Conservation (phyloP, 225 moss, liverwort and hornwort species). For the Polytrichum commune region DNA sequence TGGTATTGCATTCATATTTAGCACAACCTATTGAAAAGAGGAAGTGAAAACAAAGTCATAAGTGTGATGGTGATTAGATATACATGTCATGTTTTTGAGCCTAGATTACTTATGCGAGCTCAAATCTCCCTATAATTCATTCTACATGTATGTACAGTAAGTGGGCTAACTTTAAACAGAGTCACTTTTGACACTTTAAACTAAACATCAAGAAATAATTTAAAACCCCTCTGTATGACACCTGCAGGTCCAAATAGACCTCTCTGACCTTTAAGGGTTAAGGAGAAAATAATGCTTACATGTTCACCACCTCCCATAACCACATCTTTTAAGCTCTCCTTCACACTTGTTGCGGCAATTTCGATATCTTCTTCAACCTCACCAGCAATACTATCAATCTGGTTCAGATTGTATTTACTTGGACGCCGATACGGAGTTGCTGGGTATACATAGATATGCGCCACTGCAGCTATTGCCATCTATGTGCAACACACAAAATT, state of each 20-base stretch:
- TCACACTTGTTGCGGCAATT: conserved; percentile 61
- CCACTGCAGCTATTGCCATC: conserved; percentile 94
- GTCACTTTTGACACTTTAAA: too few species aligned
- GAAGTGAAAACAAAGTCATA: background rate
- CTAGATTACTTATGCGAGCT: too few species aligned
- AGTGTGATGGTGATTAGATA: background rate
- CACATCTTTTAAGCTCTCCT: conserved; percentile 82
- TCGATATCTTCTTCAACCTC: conserved; percentile 42
- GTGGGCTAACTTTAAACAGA: too few species aligned
- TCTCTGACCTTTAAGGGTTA: too few species aligned
- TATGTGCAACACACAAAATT: conserved; percentile 9
- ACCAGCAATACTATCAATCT: conserved; percentile 36
- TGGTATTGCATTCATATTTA: too few species aligned
- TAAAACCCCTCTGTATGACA: too few species aligned
- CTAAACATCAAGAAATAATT: too few species aligned
- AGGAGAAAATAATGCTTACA: conserved; percentile 34
- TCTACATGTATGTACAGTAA: too few species aligned
- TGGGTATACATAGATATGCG: conserved; percentile 88
- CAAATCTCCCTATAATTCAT: too few species aligned
- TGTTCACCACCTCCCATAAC: conserved; percentile 80
- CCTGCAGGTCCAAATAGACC: too few species aligned
- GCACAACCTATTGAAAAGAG: too few species aligned
- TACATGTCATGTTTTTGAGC: too few species aligned
- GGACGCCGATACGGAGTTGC: conserved; percentile 73
- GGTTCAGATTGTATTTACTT: conserved; percentile 24